Evolutionary conservation across 331 rosid species (phyloP), one percentile per base, ranked within the genome.

Genomic region (Spiraea crenata): DNA sequence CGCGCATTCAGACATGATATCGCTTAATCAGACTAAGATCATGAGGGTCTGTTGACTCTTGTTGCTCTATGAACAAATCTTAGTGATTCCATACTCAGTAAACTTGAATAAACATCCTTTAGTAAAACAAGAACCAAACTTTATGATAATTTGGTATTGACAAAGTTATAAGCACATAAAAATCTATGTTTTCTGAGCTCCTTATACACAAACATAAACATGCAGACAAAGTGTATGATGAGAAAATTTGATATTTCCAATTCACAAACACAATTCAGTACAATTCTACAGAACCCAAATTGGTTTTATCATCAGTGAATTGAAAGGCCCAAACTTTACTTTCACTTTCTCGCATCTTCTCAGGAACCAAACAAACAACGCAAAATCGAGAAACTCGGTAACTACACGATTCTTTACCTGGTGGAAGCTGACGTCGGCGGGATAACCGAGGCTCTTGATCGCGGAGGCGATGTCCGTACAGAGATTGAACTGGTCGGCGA

Each of bases 401-500:
- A 51, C 49, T 40, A 12, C 5, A 44, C 39, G 40, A 25, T 0
- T 61, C 81, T 57, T 25, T 17, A 85, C 93, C 89, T 89, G 80
- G 62, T 75, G 79, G 81, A 81, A 89, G 70, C 82, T 86, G 71
- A 81, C 62, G 70, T 82, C 86, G 79, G 85, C 87, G 15, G 72
- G 70, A 74, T 75, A 83, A 50, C 88, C 90, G 74, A 88, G 76
- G 67, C 70, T 76, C 81, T 71, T 69, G 69, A 88, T 60, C 48
- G 75, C 75, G 7, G 86, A 72, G 34, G 88, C 85, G 40, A 88
- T 51, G 42, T 77, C 85, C 63, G 82, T 46, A 67, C 86, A 85
- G 17, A 81, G 69, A 69, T 74, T 81, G 86, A 81, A 63, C 54
- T 81, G 86, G 42, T 85, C 90, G 31, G 85, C 82, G 38, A 77